Conservation (phyloP, 805 yeast genomes). For the Teunomyces funiuensis region DNA sequence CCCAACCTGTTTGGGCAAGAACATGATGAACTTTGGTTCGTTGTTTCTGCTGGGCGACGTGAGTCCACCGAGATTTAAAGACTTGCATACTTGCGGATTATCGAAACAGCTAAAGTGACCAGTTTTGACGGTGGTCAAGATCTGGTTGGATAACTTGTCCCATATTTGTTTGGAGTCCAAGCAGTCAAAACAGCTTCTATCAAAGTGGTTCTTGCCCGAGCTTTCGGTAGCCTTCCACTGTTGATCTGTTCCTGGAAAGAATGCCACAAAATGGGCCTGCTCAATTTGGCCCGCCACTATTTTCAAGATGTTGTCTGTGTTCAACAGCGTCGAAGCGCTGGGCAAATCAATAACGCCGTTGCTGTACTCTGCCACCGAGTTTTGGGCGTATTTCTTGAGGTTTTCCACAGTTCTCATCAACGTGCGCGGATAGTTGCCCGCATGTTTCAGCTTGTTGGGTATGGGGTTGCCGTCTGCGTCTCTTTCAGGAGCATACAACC, state of each 20-base stretch:
- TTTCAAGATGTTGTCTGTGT: slow-evolving; percentile 43
- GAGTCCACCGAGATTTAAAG: slow-evolving; percentile 43
- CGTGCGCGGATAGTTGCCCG: slow-evolving; percentile 47
- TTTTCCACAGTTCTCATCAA: slow-evolving; percentile 48
- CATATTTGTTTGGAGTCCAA: slow-evolving; percentile 53
- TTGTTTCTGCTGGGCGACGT: slow-evolving; percentile 9
- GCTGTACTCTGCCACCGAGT: slow-evolving; percentile 49
- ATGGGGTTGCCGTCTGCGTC: slow-evolving; percentile 24
- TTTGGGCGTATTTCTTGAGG: slow-evolving; percentile 53
- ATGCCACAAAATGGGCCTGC: slow-evolving; percentile 57
- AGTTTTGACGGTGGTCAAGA: slow-evolving; percentile 37
- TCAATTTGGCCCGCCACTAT: slow-evolving; percentile 51
- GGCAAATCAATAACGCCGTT: slow-evolving; percentile 38
- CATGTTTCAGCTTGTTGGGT: slow-evolving; percentile 29
- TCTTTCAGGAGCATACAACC: slow-evolving; percentile 63
- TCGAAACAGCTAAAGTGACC: slow-evolving; percentile 63
- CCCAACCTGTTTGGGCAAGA: slow-evolving; percentile 52
- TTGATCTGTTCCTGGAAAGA: slow-evolving; percentile 60
- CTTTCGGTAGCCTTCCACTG: slow-evolving; percentile 34
- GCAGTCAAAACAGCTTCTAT: slow-evolving; percentile 47
- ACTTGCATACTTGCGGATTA: slow-evolving; percentile 50
- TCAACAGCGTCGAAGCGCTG: slow-evolving; percentile 40
- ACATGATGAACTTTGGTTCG: slow-evolving; percentile 46
- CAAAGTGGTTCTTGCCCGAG: slow-evolving; percentile 35
- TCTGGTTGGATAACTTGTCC: slow-evolving; percentile 54